Evolutionary conservation across 371 early-diverging fungal genomes (phyloP).

Genomic region (Rhizopus delemar): DNA sequence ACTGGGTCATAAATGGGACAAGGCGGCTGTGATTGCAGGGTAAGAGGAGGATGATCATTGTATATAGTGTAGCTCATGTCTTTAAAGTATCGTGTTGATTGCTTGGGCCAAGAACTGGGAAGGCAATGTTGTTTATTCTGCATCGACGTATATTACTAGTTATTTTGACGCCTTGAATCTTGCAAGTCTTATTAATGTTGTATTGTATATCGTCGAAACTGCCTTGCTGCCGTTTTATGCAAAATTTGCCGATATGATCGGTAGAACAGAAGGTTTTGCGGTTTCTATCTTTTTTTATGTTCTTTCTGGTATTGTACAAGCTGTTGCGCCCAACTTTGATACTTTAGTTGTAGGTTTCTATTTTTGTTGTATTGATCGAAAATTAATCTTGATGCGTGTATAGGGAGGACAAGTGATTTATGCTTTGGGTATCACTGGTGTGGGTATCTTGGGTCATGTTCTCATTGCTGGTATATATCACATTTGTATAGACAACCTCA

Average conservation of each 20-base stretch:
- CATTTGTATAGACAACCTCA: too few species aligned
- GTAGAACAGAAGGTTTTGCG: conserved; percentile 28
- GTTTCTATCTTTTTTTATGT: conserved; percentile 24
- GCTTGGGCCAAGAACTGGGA: conserved; percentile 37
- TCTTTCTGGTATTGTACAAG: conserved; percentile 22
- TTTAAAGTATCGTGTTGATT: conserved; percentile 21
- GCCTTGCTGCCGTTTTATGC: conserved; percentile 31
- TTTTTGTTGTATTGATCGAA: background rate
- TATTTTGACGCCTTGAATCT: conserved; percentile 20
- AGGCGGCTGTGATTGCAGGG: conserved; percentile 22
- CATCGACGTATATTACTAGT: conserved; percentile 16
- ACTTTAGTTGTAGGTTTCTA: conserved; percentile 19
- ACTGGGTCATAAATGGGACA: conserved; percentile 21
- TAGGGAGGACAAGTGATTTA: conserved; percentile 42
- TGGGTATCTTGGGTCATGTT: conserved; percentile 36
- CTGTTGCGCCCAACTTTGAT: conserved; percentile 18
- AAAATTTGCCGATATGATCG: conserved; percentile 28
- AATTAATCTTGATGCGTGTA: too few species aligned
- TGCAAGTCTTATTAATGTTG: conserved; percentile 16
- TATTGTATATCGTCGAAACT: conserved; percentile 28
- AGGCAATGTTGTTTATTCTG: conserved; percentile 20
- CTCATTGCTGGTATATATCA: conserved; percentile 36
- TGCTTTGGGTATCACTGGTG: conserved; percentile 40
- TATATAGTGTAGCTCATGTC: background rate
- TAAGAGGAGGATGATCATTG: background rate